These are phyloP conservation scores for Lachancea mirantina DNA, from an alignment of 805 yeast genomes.

Conservation along the genomic window DNA sequence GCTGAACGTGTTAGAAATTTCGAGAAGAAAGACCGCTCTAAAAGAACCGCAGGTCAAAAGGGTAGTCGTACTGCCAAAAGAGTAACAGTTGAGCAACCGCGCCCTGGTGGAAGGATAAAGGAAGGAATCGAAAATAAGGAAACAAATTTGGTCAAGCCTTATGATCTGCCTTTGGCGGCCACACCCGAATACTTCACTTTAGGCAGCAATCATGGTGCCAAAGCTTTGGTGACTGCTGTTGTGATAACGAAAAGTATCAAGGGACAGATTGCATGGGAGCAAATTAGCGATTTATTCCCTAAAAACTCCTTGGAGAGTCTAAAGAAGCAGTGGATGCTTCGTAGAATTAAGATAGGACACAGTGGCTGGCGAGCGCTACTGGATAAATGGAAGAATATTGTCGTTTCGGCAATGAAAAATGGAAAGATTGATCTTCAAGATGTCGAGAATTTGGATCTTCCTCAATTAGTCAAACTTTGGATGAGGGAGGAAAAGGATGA, in stretches of 20 bases:
- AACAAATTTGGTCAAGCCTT: constrained; percentile 3
- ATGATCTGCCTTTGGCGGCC: background rate
- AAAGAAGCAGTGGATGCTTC: constrained; percentile 55
- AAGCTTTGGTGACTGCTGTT: constrained; percentile 54
- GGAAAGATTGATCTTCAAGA: constrained; percentile 46
- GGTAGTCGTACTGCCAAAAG: constrained; percentile 1
- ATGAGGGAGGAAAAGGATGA: constrained; percentile 43
- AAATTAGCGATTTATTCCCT: constrained; percentile 44
- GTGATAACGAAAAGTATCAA: constrained; percentile 59
- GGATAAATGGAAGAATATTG: constrained; percentile 58
- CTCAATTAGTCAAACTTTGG: constrained; percentile 59
- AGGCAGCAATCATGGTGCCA: constrained; percentile 40
- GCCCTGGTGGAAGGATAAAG: background rate
- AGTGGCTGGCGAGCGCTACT: constrained; percentile 48
- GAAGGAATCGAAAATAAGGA: background rate
- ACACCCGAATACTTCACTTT: constrained; percentile 14
- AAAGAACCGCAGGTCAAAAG: constrained; percentile 1
- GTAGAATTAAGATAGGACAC: constrained; percentile 53
- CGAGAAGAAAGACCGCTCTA: constrained; percentile 12
- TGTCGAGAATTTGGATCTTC: constrained; percentile 44
- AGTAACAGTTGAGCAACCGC: constrained; percentile 1
- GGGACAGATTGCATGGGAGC: constrained; percentile 59
- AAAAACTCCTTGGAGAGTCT: constrained; percentile 38
- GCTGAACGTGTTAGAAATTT: constrained; percentile 27
- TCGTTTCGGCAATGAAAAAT: constrained; percentile 50